A percentile compares a stretch with the other conserved stretches of the same genome.
These are phyloP conservation scores for Moesziomyces sp. DNA, from an alignment of 1,284 basidiomycete species.

Conservation along the genomic window DNA sequence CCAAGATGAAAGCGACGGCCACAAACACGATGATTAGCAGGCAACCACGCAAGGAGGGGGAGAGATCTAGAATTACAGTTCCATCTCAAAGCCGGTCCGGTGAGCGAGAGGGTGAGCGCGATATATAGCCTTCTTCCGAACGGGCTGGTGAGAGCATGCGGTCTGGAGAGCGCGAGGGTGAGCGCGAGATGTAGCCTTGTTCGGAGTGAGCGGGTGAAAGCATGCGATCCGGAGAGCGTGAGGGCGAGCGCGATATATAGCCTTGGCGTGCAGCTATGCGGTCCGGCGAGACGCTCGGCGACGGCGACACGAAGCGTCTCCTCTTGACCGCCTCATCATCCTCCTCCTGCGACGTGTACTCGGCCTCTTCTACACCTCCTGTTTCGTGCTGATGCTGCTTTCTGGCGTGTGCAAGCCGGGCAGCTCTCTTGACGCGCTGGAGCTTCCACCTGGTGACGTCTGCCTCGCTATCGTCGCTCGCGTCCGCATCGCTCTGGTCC, in stretches of 20 bases:
- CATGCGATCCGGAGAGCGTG: slow-evolving; percentile 10
- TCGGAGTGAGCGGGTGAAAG: slow-evolving; percentile 2
- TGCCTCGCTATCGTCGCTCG: slow-evolving; percentile 21
- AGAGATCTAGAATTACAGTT: no score
- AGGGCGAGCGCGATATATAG: slow-evolving; percentile 12
- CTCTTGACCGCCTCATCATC: slow-evolving; percentile 69
- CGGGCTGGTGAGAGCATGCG: slow-evolving; percentile 7
- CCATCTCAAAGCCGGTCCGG: slow-evolving; percentile 1
- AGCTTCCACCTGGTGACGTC: slow-evolving; percentile 36
- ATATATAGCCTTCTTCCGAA: slow-evolving; percentile 1
- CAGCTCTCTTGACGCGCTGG: slow-evolving; percentile 14
- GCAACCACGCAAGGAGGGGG: no score
- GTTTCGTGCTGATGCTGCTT: neutral
- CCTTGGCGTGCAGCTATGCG: slow-evolving; percentile 7
- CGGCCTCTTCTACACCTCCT: slow-evolving; percentile 16
- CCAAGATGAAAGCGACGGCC: neutral
- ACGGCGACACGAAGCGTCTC: slow-evolving; percentile 20
- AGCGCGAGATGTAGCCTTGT: slow-evolving; percentile 66
- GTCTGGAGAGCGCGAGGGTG: slow-evolving; percentile 63
- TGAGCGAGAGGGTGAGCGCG: slow-evolving; percentile 12
- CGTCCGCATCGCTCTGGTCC: slow-evolving; percentile 19
- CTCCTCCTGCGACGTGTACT: slow-evolving; percentile 65
- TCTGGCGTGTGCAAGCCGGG: neutral
- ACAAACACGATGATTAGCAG: no score
- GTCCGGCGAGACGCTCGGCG: slow-evolving; percentile 30